phyloP scores from a whole-genome alignment of 164 flowering plant genomes.

The Dillenia turbinata region DNA sequence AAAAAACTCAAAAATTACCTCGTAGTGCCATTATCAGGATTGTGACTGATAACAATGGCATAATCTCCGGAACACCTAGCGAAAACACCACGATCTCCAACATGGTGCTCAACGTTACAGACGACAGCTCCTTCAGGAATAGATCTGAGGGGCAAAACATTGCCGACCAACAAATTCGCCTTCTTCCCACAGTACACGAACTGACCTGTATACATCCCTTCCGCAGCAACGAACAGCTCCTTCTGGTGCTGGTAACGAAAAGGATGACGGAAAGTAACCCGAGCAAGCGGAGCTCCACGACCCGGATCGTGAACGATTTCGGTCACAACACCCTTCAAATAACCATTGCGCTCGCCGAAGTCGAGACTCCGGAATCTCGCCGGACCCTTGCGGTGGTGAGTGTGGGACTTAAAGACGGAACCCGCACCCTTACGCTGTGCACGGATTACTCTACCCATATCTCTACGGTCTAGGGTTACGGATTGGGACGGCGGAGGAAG shows the following conservation, averaged over 20 bases:
- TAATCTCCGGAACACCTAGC: constrained; percentile 58
- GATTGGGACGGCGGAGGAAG: no score
- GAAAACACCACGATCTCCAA: constrained; percentile 51
- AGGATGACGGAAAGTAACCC: constrained; percentile 54
- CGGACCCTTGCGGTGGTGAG: constrained; percentile 55
- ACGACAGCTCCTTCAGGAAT: constrained; percentile 63
- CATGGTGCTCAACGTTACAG: constrained; percentile 62
- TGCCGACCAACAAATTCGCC: constrained; percentile 52
- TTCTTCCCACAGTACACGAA: constrained; percentile 59
- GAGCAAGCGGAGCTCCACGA: constrained; percentile 56
- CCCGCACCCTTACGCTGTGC: no score
- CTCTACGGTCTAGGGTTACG: no score
- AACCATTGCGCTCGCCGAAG: constrained; percentile 59
- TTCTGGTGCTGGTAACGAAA: constrained; percentile 59
- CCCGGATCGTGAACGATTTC: constrained; percentile 60
- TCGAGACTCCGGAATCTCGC: constrained; percentile 54
- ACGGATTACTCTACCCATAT: no score
- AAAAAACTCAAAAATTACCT: constrained; percentile 19
- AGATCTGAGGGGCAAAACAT: constrained; percentile 49
- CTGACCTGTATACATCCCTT: constrained; percentile 60
- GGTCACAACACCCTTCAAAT: constrained; percentile 48
- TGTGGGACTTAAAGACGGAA: no score
- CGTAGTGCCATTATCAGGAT: constrained; percentile 51
- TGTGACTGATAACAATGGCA: constrained; percentile 48
- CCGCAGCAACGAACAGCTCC: constrained; percentile 64